Percentiles rank a stretch among this genome's conserved stretches.
These are phyloP conservation scores for Thraustotheca clavata DNA, from an alignment of 352 stramenopile genomes.

Conservation along the genomic window DNA sequence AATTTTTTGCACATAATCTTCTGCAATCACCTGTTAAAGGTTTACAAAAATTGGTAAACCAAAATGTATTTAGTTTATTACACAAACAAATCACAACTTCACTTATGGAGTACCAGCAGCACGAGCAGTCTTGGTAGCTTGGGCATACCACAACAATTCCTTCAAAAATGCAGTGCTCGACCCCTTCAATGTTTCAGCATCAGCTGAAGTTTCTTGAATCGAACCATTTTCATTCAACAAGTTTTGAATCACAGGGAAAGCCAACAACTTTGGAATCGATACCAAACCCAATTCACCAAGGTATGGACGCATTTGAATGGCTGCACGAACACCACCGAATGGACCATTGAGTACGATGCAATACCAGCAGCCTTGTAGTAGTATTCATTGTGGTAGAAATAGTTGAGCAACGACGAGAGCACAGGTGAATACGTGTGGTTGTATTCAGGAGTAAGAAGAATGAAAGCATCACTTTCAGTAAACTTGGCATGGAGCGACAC, in stretches of 20 bases:
- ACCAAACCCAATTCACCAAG: conserved; percentile 43
- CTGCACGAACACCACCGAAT: conserved; percentile 48
- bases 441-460: conserved; percentile 58
- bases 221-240: conserved; percentile 40
- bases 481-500: conserved; percentile 23
- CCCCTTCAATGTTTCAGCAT: background rate
- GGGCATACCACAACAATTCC: background rate
- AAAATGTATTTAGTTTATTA: too few species aligned
- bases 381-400: conserved; percentile 54
- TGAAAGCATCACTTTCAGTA: conserved; percentile 40
- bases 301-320: conserved; percentile 35
- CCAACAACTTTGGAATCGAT: conserved; percentile 26
- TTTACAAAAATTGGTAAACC: too few species aligned
- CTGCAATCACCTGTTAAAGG: too few species aligned
- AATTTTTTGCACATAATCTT: too few species aligned
- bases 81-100: too few species aligned
- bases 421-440: conserved; percentile 54
- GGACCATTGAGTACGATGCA: conserved; percentile 51
- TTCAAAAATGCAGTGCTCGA: background rate
- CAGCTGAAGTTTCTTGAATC: background rate
- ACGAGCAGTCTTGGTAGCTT: background rate
- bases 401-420: conserved; percentile 42
- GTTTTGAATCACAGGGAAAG: conserved; percentile 42
- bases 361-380: conserved; percentile 50
- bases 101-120: background rate